Conservation (phyloP, 148 eudicot species). For the Camellia lanceoleosa region DNA sequence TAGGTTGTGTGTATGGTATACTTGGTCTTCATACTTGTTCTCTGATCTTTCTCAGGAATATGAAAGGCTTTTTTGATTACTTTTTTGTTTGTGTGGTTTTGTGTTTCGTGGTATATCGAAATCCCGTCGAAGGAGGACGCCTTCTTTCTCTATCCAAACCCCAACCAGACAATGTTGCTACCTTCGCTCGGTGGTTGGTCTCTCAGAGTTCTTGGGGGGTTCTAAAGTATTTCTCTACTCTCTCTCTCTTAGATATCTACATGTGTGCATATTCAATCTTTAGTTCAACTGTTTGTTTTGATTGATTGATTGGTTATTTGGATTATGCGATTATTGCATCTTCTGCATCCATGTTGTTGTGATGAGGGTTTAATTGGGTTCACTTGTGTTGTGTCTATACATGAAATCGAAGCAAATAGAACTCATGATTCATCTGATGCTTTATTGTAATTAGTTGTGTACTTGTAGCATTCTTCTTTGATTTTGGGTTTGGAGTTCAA, state of each 20-base stretch:
- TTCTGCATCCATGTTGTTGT: neutral
- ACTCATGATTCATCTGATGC: neutral
- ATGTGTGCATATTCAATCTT: no score
- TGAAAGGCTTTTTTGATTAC: neutral
- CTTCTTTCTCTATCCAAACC: constrained; percentile 46
- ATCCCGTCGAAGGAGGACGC: constrained; percentile 39
- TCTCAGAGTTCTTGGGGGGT: constrained; percentile 81
- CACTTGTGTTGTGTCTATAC: no score
- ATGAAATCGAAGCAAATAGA: no score
- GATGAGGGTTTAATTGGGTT: neutral
- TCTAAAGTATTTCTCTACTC: constrained; percentile 43
- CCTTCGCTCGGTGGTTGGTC: constrained; percentile 86
- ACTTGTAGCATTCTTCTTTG: neutral
- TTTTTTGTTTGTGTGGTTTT: constrained; percentile 13
- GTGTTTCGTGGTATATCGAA: constrained; percentile 17
- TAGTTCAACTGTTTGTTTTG: neutral
- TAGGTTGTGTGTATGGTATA: neutral
- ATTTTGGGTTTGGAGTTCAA: constrained; percentile 6
- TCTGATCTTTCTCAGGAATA: neutral
- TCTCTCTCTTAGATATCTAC: neutral
- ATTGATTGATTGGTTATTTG: neutral
- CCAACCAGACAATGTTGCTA: constrained; percentile 40
- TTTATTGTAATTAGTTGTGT: neutral
- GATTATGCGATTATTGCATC: neutral
- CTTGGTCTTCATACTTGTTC: neutral